phyloP scores from a whole-genome alignment of 192 early-diverging fungal genomes.

The Rhizoclosmatium sp. region DNA sequence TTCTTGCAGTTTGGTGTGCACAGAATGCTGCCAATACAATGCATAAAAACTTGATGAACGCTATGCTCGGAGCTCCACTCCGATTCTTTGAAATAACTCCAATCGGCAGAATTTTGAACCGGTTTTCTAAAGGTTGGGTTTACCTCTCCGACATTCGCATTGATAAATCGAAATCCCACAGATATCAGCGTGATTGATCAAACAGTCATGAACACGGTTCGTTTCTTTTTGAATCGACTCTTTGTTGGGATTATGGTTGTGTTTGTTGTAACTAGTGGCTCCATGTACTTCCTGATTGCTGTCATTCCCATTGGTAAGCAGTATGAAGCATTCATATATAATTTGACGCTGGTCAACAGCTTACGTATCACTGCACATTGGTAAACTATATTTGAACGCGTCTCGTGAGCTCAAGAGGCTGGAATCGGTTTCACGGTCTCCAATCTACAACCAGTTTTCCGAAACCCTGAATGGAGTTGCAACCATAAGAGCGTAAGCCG shows the following conservation, averaged over 20 bases:
- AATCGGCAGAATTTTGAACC: conserved; percentile 78
- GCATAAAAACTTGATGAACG: conserved; percentile 45
- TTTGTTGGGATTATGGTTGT: conserved; percentile 31
- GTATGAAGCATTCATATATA: background rate
- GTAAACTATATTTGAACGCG: conserved; percentile 58
- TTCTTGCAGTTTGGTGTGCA: conserved; percentile 7
- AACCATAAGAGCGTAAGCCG: conserved; percentile 24
- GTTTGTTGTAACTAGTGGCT: conserved; percentile 54
- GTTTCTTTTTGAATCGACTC: conserved; percentile 32
- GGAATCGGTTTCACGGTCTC: conserved; percentile 59
- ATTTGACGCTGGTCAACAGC: background rate
- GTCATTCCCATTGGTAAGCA: conserved; percentile 36
- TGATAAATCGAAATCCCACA: conserved; percentile 80
- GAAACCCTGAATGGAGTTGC: conserved; percentile 61
- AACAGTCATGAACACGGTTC: conserved; percentile 22
- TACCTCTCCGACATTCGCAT: background rate
- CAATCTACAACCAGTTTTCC: conserved; percentile 75
- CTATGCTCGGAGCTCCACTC: conserved; percentile 51
- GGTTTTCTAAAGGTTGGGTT: conserved; percentile 78
- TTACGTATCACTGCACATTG: conserved; percentile 51
- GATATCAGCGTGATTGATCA: conserved; percentile 76
- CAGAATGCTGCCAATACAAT: conserved; percentile 1
- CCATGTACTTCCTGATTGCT: conserved; percentile 65
- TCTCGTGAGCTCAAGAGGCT: conserved; percentile 57
- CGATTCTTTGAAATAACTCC: conserved; percentile 77